Evolutionary conservation across 495 filamentous ascomycete species (phyloP), one percentile per base, ranked within the genome.

Genomic region (Daldinia childiae): DNA sequence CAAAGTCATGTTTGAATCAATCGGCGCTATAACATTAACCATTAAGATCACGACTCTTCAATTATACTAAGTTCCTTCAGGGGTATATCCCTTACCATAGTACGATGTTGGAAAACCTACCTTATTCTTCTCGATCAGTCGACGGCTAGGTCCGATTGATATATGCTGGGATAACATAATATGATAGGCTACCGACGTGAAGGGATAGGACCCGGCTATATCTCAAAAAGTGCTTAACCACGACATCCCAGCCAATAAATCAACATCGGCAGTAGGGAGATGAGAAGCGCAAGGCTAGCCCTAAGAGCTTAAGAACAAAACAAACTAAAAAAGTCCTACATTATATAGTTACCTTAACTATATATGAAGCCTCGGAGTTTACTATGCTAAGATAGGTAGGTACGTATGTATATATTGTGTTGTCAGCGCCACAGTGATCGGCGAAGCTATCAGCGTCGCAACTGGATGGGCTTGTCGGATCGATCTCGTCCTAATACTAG

Each of bases 381-480:
- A 55, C 60, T 29, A 29, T 29, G 27, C 27, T 29, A 6, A 29
- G 27, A 29, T 29, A 29, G 5, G 0, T 27, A 27, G 26, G 26
- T 27, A 27, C 5, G 26, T 30, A 30, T 30, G 6, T 30, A 30
- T 45, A 12, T 34, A 21, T 7, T 24, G 21, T 60, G 30, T 9
- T 61, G 24, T 54, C 12, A 39, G 38, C 63, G 69, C 64, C 54
- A 72, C 70, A 62, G 45, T 55, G 65, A 73, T 69, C 65, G 57
- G 50, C 70, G 29, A 59, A 32, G 29, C 26, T 4, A 30, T 19
- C 54, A 57, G 60, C 64, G 55, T 66, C 36, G 38, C 57, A 60
- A 62, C 29, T 32, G 56, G 55, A 27, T 24, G 4, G n/a, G 8
- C 8, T 48, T 29, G 38, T 26, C 30, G 68, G 69, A 72, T 59